Evolutionary conservation across 306 rosid species (phyloP).

Genomic region (Arachis hypogaea): DNA sequence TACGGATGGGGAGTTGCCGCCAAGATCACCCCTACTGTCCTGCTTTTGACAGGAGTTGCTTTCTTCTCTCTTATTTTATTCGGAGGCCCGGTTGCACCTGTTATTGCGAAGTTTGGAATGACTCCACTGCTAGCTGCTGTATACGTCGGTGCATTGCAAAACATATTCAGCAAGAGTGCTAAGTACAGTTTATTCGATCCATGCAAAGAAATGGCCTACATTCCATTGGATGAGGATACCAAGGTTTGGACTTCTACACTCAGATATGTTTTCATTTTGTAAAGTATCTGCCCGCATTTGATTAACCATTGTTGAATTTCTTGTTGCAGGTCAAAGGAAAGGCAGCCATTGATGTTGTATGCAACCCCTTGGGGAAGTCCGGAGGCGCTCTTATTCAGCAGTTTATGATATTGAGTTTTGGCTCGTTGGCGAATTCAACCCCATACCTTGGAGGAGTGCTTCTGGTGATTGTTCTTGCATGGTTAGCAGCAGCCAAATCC

Average conservation of each 20-base stretch:
- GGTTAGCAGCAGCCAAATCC: conserved; percentile 90
- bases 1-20: conserved; percentile 99
- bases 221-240: conserved; percentile 97
- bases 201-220: conserved; percentile 99
- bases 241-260: conserved; percentile 59
- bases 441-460: conserved; percentile 95
- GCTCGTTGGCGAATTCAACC: conserved; percentile 93
- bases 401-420: conserved; percentile 91
- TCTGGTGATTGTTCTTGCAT: conserved; percentile 79
- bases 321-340: conserved; percentile 87
- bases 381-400: conserved; percentile 98
- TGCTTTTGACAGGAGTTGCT: conserved; percentile 90
- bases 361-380: conserved; percentile 98
- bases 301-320: conserved; percentile 32
- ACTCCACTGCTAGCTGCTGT: conserved; percentile 99
- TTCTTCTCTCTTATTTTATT: conserved; percentile 92
- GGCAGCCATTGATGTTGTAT: conserved; percentile 98
- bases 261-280: background rate
- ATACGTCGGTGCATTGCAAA: conserved; percentile 98
- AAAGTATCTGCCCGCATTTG: background rate
- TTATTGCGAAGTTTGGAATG: conserved; percentile 69
- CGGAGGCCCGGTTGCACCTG: conserved; percentile 78
- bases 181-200: conserved; percentile 98
- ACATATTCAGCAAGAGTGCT: conserved; percentile 99
- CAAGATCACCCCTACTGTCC: conserved; percentile 88